Conservation (phyloP, 345 rosid species). For the Iberis pinnata region DNA sequence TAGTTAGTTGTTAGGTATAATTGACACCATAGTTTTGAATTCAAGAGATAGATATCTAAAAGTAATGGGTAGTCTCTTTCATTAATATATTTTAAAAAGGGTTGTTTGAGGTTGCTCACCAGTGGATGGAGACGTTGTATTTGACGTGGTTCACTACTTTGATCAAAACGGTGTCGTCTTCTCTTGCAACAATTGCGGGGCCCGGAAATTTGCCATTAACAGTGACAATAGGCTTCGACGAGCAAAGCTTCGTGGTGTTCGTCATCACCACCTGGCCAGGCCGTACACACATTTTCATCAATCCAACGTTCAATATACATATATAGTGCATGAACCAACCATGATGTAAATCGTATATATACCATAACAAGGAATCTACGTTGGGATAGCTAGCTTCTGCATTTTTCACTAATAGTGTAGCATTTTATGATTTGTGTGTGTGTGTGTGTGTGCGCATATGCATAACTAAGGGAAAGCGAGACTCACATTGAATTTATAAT, state of each 20-base stretch:
- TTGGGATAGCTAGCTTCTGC: neutral
- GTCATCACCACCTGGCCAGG: slow-evolving; percentile 57
- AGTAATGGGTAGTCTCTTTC: neutral
- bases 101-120: slow-evolving; percentile 43
- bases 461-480: neutral
- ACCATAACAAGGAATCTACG: neutral
- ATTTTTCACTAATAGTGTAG: neutral
- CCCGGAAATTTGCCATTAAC: slow-evolving; percentile 80
- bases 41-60: slow-evolving; percentile 50
- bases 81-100: neutral
- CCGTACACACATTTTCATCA: slow-evolving; percentile 9
- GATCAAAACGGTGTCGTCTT: slow-evolving; percentile 66
- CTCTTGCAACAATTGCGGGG: slow-evolving; percentile 77
- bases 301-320: slow-evolving; percentile 5
- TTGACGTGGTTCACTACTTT: slow-evolving; percentile 75
- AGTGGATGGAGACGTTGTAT: slow-evolving; percentile 76
- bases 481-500: slow-evolving; percentile 72
- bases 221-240: slow-evolving; percentile 72
- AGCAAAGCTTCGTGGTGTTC: slow-evolving; percentile 50
- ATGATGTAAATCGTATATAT: neutral
- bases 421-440: neutral
- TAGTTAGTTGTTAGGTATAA: slow-evolving; percentile 3
- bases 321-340: neutral
- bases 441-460: neutral
- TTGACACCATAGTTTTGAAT: slow-evolving; percentile 4